Evolutionary conservation across 2,329 filamentous ascomycete species (phyloP).

Genomic region (Aspergillus costaricaensis): DNA sequence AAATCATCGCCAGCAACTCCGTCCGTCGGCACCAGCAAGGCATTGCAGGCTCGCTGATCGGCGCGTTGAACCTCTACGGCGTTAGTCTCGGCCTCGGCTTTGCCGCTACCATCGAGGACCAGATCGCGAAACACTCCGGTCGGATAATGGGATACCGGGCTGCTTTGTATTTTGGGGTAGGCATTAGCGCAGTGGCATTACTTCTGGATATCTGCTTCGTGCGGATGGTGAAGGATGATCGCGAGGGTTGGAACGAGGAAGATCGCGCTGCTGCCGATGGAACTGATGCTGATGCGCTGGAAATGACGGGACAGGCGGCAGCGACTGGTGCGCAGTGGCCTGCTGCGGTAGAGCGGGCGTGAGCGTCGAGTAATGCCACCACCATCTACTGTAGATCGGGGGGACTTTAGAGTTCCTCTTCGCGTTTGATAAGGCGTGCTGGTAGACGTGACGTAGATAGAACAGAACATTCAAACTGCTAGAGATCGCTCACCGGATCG

Average conservation of each 20-base stretch:
- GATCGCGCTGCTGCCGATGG: background rate
- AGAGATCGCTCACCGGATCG: too few relatives aligned
- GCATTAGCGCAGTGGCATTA: constrained; percentile 31
- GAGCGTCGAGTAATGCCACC: too few relatives aligned
- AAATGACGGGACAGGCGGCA: background rate
- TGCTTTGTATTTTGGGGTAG: constrained; percentile 36
- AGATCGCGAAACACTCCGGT: constrained; percentile 22
- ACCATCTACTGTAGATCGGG: too few relatives aligned
- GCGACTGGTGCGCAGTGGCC: background rate
- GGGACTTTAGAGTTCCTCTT: too few relatives aligned
- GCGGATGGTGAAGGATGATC: constrained; percentile 34
- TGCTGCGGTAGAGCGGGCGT: background rate
- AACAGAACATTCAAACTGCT: too few relatives aligned
- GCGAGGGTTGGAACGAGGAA: constrained; percentile 36
- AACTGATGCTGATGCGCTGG: background rate
- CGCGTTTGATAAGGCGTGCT: too few relatives aligned
- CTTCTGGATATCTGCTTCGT: constrained; percentile 35
- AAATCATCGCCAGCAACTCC: constrained; percentile 57
- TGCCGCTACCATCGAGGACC: constrained; percentile 43
- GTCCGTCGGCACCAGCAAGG: constrained; percentile 54
- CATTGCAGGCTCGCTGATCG: constrained; percentile 53
- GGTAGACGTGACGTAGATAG: too few relatives aligned
- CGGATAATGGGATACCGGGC: constrained; percentile 33
- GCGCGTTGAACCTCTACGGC: constrained; percentile 48
- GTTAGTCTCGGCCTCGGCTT: constrained; percentile 48